Conservation (phyloP, 306 rosid species). For the Argentina anserina region DNA sequence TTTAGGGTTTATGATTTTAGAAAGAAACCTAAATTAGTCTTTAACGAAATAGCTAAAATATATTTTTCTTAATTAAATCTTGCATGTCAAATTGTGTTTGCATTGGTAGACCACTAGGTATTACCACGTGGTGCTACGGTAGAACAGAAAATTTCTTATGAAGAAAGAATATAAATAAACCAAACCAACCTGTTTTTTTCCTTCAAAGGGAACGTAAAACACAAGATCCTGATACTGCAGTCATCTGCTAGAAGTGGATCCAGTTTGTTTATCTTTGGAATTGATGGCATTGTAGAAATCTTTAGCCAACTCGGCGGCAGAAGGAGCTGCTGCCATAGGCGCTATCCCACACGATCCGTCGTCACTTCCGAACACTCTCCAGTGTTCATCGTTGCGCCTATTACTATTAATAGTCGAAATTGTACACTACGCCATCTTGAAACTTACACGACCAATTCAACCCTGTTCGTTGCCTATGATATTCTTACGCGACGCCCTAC, state of each 20-base stretch:
- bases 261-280: constrained; percentile 18
- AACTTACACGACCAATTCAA: no score
- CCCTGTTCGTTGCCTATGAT: no score
- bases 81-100: no score
- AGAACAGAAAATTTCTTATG: no score
- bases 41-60: no score
- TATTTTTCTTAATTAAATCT: no score
- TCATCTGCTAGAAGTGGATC: constrained; percentile 31
- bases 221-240: constrained; percentile 38
- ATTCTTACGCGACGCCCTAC: no score
- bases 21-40: no score
- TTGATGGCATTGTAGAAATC: constrained; percentile 41
- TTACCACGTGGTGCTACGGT: no score
- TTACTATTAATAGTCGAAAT: neutral
- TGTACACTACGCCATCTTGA: no score
- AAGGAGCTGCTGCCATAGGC: constrained; percentile 17
- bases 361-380: constrained; percentile 33
- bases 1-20: no score
- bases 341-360: constrained; percentile 38
- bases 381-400: constrained; percentile 13
- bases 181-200: constrained; percentile 27
- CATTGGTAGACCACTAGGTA: no score
- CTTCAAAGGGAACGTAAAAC: constrained; percentile 31
- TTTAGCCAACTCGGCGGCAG: constrained; percentile 3
- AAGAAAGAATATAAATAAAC: neutral